Evolutionary conservation across 495 filamentous ascomycete genomes (phyloP), one percentile per base, ranked within the genome.

Genomic region (Neurospora cerealis): DNA sequence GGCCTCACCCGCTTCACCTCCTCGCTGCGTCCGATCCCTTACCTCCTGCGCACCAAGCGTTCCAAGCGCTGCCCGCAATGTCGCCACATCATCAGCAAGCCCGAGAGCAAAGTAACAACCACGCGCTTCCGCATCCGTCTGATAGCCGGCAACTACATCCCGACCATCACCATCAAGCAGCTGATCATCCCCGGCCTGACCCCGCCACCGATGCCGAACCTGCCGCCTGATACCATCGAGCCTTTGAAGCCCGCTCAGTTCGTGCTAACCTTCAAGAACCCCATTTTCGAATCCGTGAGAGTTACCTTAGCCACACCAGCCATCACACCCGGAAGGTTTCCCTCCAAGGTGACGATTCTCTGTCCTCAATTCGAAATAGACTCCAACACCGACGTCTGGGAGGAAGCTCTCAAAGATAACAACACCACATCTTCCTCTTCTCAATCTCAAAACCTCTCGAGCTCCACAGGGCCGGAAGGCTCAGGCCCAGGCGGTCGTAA

Each of bases 361-460:
- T 98, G 94, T 78, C 96, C 96, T 7, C 90, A 97, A 75, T 98
- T 99, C 83, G 93, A 96, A 37, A 91, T 99, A 70, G 96, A 96
- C 73, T 93, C 96, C 60, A 97, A 96, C 81, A 93, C 93, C 40
- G 96, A 99, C 80, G 92, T 94, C 32, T 97, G 96, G 92, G 96
- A 98, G 75, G 96, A 98, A 77, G 96, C 94, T 5, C 85, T 98
- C 8, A 84, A 84, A 28, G 84, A 88, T 28, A 80, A 80, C 40
- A 79, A 78, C 21, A 7, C 54, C 15, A 17, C 54, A 17, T 13
- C 54, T 4, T 62, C 54, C 11, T 32, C 54, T 32, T 62, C 54
- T 17, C 28, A 32, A 8, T 24, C 46, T 13, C 54, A 62, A 62
- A 62, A 62, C 54, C 54, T 62, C 24, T 62, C 54, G 13, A 62